Evolutionary conservation across 208 protist genomes (phyloP), one percentile per base, ranked within the genome.

Genomic region (Acanthamoeba divionensis): DNA sequence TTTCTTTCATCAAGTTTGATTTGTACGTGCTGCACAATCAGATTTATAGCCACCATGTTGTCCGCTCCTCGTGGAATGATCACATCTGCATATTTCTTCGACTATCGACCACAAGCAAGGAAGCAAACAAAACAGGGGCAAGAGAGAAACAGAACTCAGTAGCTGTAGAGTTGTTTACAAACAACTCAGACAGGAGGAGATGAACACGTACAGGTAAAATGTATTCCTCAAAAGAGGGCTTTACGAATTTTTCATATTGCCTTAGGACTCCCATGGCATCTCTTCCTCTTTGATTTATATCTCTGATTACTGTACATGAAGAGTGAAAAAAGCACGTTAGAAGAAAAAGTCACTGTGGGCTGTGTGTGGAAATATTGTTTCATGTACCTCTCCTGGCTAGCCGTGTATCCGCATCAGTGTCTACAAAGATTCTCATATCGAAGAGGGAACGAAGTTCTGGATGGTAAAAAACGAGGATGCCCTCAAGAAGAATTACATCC

Each of bases 211-310:
- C 54, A 33, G 75, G 75, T 4, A n/a, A 45, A 7, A 85, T 33
- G 31, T 65, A 97, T 41, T 94, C 83, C 21, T 96, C 93, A 86
- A 96, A 97, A 62, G 96, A 92, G 13, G 96, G 96, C 38, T 97
- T 97, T 41, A 98, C 97, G 69, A 97, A 97, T 33, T 75, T 89
- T 87, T 96, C 92, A 90, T 98, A 98, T 93, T 98, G 97, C 63
- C 86, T 45, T 36, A 97, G 75, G 10, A 97, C 95, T 29, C 95
- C 91, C 18, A 95, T 93, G 12, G 98, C 90, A 66, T 94, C 93
- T 73, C 96, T 92, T 0, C 95, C 97, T 44, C 97, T 93, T 85
- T 97, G 95, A 2, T 48, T 44, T 77, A 97, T 97, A 83, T 98
- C 97, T 55, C 97, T 75, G 29, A 88, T 52, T 1, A 94, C 91